Evolutionary conservation across 306 rosid genomes (phyloP).

Genomic region (Vicia sativa): DNA sequence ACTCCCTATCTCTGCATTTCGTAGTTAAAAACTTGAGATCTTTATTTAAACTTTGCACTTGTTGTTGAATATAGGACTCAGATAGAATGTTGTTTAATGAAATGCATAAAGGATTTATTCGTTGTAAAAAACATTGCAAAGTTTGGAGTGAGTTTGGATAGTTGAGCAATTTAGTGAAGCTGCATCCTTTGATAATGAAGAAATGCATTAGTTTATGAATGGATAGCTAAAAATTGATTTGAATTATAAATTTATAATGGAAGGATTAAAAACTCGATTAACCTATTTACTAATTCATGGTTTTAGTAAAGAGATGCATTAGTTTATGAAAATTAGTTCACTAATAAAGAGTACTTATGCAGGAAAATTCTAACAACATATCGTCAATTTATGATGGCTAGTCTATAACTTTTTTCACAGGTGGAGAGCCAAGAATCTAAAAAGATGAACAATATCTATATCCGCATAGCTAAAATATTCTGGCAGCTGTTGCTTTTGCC

Average conservation of each 20-base stretch:
- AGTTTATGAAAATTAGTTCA: slow-evolving; percentile 29
- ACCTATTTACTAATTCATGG: background rate
- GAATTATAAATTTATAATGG: background rate
- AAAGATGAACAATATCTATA: slow-evolving; percentile 46
- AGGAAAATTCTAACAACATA: slow-evolving; percentile 14
- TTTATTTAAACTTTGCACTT: background rate
- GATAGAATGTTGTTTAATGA: background rate
- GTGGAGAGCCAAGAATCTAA: slow-evolving; percentile 64
- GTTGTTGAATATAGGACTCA: slow-evolving; percentile 5
- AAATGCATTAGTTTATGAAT: slow-evolving; percentile 4
- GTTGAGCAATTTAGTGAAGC: slow-evolving; percentile 23
- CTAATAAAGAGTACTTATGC: slow-evolving; percentile 15
- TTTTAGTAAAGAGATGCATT: background rate
- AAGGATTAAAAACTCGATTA: background rate
- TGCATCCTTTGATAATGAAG: background rate
- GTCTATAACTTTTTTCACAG: slow-evolving; percentile 51
- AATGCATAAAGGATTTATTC: slow-evolving; percentile 2
- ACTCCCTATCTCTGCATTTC: background rate
- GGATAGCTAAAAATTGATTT: background rate
- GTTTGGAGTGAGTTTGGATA: background rate
- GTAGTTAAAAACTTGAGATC: background rate
- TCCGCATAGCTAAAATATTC: slow-evolving; percentile 52
- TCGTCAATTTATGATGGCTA: slow-evolving; percentile 26
- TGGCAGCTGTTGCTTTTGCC: slow-evolving; percentile 75
- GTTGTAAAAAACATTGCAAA: background rate